phyloP scores from a whole-genome alignment of 1,139 yeast genomes.

The Taphrina communis region DNA sequence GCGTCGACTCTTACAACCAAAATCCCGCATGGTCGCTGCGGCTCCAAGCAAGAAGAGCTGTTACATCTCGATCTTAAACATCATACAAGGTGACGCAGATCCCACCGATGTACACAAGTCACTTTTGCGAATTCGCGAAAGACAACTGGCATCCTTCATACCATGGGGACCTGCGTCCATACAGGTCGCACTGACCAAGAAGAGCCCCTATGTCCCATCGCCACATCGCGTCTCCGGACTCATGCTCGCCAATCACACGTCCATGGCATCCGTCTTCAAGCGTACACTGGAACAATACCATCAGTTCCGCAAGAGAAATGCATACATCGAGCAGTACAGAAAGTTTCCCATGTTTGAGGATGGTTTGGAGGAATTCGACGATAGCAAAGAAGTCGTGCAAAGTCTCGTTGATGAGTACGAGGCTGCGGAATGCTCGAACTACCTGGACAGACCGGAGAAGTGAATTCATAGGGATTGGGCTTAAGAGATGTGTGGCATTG shows the following conservation, averaged over 20 bases:
- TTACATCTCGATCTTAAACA: conserved; percentile 75
- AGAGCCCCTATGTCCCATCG: conserved; percentile 63
- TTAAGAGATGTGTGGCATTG: neutral
- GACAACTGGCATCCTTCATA: conserved; percentile 69
- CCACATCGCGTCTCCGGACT: conserved; percentile 48
- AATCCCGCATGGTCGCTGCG: conserved; percentile 71
- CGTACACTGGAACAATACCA: conserved; percentile 80
- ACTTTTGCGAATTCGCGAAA: conserved; percentile 72
- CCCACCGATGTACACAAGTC: conserved; percentile 83
- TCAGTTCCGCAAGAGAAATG: conserved; percentile 75
- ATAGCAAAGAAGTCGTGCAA: conserved; percentile 74
- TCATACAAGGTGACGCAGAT: conserved; percentile 74
- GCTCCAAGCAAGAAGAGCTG: conserved; percentile 54
- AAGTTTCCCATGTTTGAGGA: conserved; percentile 61
- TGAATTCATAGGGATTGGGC: neutral
- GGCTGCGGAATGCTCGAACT: conserved; percentile 62
- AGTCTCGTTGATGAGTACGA: conserved; percentile 75
- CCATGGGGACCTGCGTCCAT: conserved; percentile 87
- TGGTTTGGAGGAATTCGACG: conserved; percentile 77
- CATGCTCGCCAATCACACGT: conserved; percentile 48
- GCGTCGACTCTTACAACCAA: conserved; percentile 78
- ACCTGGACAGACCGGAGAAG: conserved; percentile 47
- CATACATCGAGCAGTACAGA: conserved; percentile 80
- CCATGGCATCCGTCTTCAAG: conserved; percentile 54
- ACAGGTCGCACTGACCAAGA: conserved; percentile 76